Evolutionary conservation across 2,329 filamentous ascomycete genomes (phyloP), one percentile per base, ranked within the genome.

Genomic region (Xylaria sp.): DNA sequence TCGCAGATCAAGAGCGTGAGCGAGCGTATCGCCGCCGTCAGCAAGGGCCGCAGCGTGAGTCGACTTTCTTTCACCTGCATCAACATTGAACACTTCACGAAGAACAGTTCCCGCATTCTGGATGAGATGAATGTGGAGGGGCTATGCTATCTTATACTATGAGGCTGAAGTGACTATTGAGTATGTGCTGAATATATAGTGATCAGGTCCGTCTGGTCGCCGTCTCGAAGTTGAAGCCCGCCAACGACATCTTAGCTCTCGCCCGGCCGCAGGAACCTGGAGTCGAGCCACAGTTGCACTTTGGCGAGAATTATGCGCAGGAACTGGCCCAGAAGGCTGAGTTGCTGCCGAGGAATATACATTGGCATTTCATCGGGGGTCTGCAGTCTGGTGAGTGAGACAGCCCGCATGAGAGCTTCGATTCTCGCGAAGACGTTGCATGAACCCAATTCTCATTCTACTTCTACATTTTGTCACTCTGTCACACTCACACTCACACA

Each of bases 321-420:
- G 96, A 99, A 81, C 88, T 99, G 63, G 86, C 87, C 68, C 92
- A 97, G 79, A 99, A 99, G 81, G 91, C 94, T 1, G 86, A 88
- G 43, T 79, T 97, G 23, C 87, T 99, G 12, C 95, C 96, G 0
- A 82, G 83, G 54, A 87, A 86, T 41, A 92, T 99, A 73, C 87
- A 87, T 75, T 99, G 96, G 96, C 96, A 99, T 81, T 98, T 98
- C 81, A 99, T 98, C 79, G 96, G 96, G 48, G 94, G 92, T 0
- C 83, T 99, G 48, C 96, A 99, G 82, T 94, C 92, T 15, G 84
- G 87, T 88, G 79, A 71, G 82, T 76, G 62, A 28, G 18, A 33
- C 12, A n/a, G 10, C 51, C 41, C 41, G 31, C 46, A 3, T 49
- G 12, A 18, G 25, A 52, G 18, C 28, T 20, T 8, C 46, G 1